A percentile compares a stretch with the other conserved stretches of the same genome.
phyloP scores from a whole-genome alignment of 2,329 filamentous ascomycete species.

The Arthrobotrys conoides region DNA sequence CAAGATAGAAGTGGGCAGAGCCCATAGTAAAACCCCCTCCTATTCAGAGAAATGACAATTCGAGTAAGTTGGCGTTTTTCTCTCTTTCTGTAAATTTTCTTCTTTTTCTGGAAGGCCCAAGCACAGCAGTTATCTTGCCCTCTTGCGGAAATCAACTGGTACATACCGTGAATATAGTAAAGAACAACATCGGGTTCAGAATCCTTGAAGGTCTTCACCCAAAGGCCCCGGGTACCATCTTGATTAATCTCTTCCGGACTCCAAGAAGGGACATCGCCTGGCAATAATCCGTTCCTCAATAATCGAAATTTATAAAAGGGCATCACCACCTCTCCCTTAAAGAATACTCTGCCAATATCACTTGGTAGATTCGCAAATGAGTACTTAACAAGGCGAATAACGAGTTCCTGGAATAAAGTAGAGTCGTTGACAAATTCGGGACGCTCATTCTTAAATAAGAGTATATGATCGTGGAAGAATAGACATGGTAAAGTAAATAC shows the following conservation, averaged over 20 bases:
- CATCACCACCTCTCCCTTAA: constrained; percentile 79
- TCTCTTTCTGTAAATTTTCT: neutral
- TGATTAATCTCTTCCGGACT: constrained; percentile 68
- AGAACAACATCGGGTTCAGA: constrained; percentile 80
- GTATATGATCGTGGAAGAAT: constrained; percentile 74
- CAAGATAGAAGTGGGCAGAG: constrained; percentile 85
- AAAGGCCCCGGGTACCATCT: constrained; percentile 43
- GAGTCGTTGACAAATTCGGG: constrained; percentile 78
- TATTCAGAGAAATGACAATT: constrained; percentile 68
- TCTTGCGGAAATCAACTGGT: constrained; percentile 62
- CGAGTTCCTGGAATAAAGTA: constrained; percentile 82
- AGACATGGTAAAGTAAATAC: constrained; percentile 74
- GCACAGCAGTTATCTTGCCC: neutral
- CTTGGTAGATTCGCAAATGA: constrained; percentile 81
- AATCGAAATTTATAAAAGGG: constrained; percentile 83
- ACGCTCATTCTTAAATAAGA: constrained; percentile 69
- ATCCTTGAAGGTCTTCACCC: constrained; percentile 64
- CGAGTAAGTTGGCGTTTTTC: constrained; percentile 56
- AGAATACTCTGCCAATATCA: constrained; percentile 80
- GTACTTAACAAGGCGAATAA: constrained; percentile 82
- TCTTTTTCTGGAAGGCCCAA: constrained; percentile 8
- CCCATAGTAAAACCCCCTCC: constrained; percentile 85
- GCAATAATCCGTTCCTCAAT: constrained; percentile 75
- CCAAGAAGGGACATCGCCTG: constrained; percentile 68
- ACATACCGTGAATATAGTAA: constrained; percentile 81